Base-by-base conservation (phyloP, 495 filamentous ascomycete species). In the Penicillium turbatum region DNA sequence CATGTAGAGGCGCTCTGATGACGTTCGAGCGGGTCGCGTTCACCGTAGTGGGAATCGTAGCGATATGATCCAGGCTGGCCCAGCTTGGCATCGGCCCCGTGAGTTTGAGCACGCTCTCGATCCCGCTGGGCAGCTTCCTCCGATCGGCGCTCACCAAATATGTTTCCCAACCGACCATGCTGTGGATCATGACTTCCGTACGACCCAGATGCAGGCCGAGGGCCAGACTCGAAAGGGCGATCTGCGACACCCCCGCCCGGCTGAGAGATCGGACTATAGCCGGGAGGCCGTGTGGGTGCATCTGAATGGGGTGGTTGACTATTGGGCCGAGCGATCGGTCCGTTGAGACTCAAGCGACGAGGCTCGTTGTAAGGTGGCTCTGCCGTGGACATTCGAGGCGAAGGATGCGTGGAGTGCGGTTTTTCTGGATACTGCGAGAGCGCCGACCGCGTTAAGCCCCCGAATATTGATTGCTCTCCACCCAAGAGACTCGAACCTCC, bases 291-390 rank as follows among this genome's bases (percentile, higher is more conserved):
- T 26, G 65, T 46, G 0, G 66, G 47, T 15, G 64, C 41, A 16
- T 77, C 74, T 12, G 69, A 62, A 34, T 76, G 72, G 13, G 70
- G 72, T 12, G 74, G 72, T 35, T 77, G 74, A 39, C 74, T 77
- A 37, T 55, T 77, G 9, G 74, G 69, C 19, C 74, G 68, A 26
- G 72, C 63, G 27, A 70, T 72, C 2, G 70, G 64, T 29, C 69
- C 72, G 50, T 62, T 72, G 31, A 74, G 63, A 48, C 74, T 77
- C 59, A 67, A 60, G 6, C 72, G 72, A 48, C 72, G 74, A 10
- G 68, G 55, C 40, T 72, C 72, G 15, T 48, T 61, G 46, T 68
- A 70, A 0, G 70, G 59, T 3, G 65, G 43, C 7, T 75, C 74
- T 21, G 69, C 63, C 12, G 73, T 51, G 11, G 72, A 63, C 2